phyloP scores from a whole-genome alignment of 2,329 filamentous ascomycete species.

The Trichoderma sp. region DNA sequence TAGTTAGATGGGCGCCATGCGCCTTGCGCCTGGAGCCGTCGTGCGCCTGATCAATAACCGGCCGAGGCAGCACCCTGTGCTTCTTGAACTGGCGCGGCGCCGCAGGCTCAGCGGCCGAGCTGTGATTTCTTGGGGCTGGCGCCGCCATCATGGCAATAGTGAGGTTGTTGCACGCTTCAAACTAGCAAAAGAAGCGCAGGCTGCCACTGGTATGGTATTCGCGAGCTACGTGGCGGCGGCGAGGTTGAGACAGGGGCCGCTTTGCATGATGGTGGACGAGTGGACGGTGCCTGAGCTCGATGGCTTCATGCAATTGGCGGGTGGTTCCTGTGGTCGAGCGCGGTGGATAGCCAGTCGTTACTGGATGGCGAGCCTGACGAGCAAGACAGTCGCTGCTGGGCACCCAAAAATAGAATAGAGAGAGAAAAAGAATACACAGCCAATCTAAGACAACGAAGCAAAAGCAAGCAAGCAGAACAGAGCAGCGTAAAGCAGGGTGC shows the following conservation, averaged over 20 bases:
- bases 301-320: constrained; percentile 32
- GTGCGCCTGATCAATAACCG: constrained; percentile 36
- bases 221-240: constrained; percentile 30
- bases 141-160: constrained; percentile 29
- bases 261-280: constrained; percentile 34
- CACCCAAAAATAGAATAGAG: neutral
- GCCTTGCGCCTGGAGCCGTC: constrained; percentile 36
- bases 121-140: constrained; percentile 5
- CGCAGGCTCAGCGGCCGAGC: constrained; percentile 5
- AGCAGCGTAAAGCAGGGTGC: neutral
- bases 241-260: constrained; percentile 31
- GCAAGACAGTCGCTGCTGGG: constrained; percentile 4
- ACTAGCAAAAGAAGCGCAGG: constrained; percentile 10
- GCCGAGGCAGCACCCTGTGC: constrained; percentile 51
- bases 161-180: constrained; percentile 33
- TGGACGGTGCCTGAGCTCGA: constrained; percentile 22
- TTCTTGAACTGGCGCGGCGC: constrained; percentile 49
- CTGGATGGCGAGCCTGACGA: constrained; percentile 9
- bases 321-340: neutral
- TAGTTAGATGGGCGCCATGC: constrained; percentile 34
- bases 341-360: constrained; percentile 8
- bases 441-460: constrained; percentile 27
- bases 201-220: constrained; percentile 16
- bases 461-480: constrained; percentile 5
- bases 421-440: constrained; percentile 30